Evolutionary conservation across 2,329 filamentous ascomycete genomes (phyloP).

Genomic region (Colletotrichum liaoningense): DNA sequence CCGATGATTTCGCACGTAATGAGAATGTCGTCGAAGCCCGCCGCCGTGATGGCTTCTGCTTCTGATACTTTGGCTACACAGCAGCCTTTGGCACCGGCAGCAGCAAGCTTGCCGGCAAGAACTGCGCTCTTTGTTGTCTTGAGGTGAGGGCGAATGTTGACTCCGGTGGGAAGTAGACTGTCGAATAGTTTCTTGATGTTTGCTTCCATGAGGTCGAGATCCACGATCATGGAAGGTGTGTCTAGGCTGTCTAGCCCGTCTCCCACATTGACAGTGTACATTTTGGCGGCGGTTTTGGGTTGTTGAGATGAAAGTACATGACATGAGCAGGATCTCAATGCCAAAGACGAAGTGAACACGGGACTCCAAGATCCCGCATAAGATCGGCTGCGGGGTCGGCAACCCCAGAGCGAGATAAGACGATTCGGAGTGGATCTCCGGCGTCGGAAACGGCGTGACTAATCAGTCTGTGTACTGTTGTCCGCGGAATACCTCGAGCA

Average conservation of each 20-base stretch:
- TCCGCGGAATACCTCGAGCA: background rate
- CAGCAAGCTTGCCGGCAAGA: conserved; percentile 55
- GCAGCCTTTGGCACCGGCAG: conserved; percentile 60
- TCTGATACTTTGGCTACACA: conserved; percentile 65
- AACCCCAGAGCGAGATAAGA: background rate
- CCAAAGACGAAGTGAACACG: background rate
- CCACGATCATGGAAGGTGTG: conserved; percentile 67
- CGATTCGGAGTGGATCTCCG: background rate
- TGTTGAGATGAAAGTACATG: background rate
- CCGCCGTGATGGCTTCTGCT: conserved; percentile 53
- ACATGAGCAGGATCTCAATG: background rate
- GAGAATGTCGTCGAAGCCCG: conserved; percentile 60
- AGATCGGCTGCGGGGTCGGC: background rate
- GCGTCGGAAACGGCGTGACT: background rate
- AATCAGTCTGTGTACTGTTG: background rate
- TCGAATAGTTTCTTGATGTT: conserved; percentile 61
- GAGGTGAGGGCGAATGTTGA: conserved; percentile 61
- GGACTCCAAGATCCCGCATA: background rate
- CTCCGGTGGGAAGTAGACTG: conserved; percentile 56
- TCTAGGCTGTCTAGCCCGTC: conserved; percentile 53
- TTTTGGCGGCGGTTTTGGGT: background rate
- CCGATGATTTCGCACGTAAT: conserved; percentile 65
- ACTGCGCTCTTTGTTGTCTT: conserved; percentile 63
- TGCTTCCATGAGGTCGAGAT: conserved; percentile 62
- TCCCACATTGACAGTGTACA: conserved; percentile 55